Percentiles rank a stretch among this genome's conserved stretches.
Evolutionary conservation across 1,139 yeast genomes (phyloP).

Genomic region (Hanseniaspora sp.): DNA sequence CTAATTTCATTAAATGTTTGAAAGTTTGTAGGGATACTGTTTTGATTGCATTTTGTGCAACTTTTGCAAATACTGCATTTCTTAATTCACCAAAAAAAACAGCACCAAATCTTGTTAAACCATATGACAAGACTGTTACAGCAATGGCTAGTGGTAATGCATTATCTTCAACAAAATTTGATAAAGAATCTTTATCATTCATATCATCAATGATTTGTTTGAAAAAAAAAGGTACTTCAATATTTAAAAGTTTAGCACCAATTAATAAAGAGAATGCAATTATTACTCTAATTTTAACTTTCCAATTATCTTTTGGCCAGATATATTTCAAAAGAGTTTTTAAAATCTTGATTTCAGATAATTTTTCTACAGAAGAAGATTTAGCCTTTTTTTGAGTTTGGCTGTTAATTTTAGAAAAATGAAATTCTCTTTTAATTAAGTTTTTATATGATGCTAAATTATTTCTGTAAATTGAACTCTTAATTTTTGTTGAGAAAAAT

Average conservation of each 20-base stretch:
- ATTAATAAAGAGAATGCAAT: slow-evolving; percentile 63
- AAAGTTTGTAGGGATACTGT: slow-evolving; percentile 84
- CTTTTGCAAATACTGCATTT: slow-evolving; percentile 90
- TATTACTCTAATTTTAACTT: slow-evolving; percentile 64
- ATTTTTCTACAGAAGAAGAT: slow-evolving; percentile 38
- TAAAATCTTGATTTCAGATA: slow-evolving; percentile 53
- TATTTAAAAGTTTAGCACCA: slow-evolving; percentile 73
- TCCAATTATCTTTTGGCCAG: slow-evolving; percentile 76
- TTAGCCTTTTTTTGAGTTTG: background rate
- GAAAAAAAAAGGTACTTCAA: slow-evolving; percentile 91
- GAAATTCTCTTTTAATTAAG: background rate
- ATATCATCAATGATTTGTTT: slow-evolving; percentile 79
- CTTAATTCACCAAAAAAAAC: slow-evolving; percentile 87
- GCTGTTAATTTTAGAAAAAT: background rate
- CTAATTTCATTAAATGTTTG: slow-evolving; percentile 69
- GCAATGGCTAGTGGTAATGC: slow-evolving; percentile 46
- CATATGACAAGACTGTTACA: slow-evolving; percentile 74
- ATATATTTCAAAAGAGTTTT: slow-evolving; percentile 58
- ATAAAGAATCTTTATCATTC: slow-evolving; percentile 73
- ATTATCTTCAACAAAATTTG: slow-evolving; percentile 41
- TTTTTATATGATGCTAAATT: background rate
- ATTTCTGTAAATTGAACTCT: background rate
- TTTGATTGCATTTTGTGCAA: slow-evolving; percentile 89
- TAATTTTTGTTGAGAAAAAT: background rate
- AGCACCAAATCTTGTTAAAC: slow-evolving; percentile 89